These are phyloP conservation scores for Nannizziopsis barbatae DNA, from an alignment of 2,329 filamentous ascomycete genomes.

Conservation along the genomic window DNA sequence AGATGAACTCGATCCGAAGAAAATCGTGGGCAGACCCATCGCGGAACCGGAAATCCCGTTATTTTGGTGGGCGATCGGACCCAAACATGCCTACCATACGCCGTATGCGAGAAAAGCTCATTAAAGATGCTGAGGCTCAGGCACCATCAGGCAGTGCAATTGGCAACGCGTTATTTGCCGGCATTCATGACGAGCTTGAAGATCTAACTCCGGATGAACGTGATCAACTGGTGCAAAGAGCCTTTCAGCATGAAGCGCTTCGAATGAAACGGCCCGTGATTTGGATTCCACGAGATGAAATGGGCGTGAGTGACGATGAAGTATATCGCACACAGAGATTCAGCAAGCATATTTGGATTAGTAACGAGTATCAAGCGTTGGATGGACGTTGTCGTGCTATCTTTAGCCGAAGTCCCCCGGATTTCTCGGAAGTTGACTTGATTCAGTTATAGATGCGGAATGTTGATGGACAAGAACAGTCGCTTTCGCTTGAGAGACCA, in stretches of 20 bases:
- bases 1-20: slow-evolving; percentile 15
- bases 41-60: slow-evolving; percentile 31
- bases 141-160: slow-evolving; percentile 46
- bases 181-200: slow-evolving; percentile 84
- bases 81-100: slow-evolving; percentile 25
- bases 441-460: slow-evolving; percentile 55
- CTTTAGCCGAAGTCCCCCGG: slow-evolving; percentile 74
- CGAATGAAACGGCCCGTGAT: slow-evolving; percentile 75
- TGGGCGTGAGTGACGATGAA: slow-evolving; percentile 88
- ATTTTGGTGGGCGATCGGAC: slow-evolving; percentile 29
- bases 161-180: slow-evolving; percentile 71
- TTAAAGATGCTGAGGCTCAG: slow-evolving; percentile 58
- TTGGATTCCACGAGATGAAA: slow-evolving; percentile 84
- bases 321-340: slow-evolving; percentile 64
- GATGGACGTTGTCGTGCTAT: slow-evolving; percentile 74
- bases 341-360: slow-evolving; percentile 78
- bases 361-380: slow-evolving; percentile 79
- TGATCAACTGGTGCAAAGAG: slow-evolving; percentile 70
- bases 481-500: slow-evolving; percentile 4
- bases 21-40: slow-evolving; percentile 37
- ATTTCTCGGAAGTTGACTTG: slow-evolving; percentile 78
- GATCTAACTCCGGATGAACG: slow-evolving; percentile 84
- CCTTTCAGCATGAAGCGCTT: slow-evolving; percentile 82
- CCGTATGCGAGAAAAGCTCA: slow-evolving; percentile 28
- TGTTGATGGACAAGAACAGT: not conserved